Percentiles rank a stretch among this genome's conserved stretches.
phyloP scores from a whole-genome alignment of 257 asterid species.

The Ophiorrhiza pumila region DNA sequence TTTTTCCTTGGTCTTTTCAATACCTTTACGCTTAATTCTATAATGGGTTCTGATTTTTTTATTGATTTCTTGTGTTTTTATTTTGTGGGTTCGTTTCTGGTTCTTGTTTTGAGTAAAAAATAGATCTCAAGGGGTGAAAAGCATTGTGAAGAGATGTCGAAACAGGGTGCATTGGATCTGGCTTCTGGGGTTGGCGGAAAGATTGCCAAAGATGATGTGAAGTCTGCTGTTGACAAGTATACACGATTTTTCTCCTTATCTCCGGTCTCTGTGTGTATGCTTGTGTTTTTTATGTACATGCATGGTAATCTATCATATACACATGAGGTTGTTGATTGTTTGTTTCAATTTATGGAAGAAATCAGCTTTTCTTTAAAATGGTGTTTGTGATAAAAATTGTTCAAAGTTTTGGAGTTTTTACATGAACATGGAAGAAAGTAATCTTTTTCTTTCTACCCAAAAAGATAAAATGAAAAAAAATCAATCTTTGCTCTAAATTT shows the following conservation, averaged over 20 bases:
- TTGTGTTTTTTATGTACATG: slow-evolving; percentile 1
- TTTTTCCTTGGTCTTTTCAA: background rate
- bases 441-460: background rate
- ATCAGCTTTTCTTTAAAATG: background rate
- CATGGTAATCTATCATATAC: background rate
- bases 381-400: background rate
- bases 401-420: background rate
- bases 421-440: background rate
- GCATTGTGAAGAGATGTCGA: slow-evolving; percentile 54
- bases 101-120: background rate
- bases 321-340: background rate
- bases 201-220: slow-evolving; percentile 71
- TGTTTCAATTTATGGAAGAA: background rate
- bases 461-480: background rate
- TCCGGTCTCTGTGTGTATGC: background rate
- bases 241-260: background rate
- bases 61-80: background rate
- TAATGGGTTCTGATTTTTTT: background rate
- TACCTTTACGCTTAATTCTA: background rate
- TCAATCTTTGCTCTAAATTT: background rate
- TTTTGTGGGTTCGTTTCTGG: background rate
- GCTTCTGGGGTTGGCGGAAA: slow-evolving; percentile 90
- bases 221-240: slow-evolving; percentile 84
- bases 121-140: slow-evolving; percentile 39
- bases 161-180: slow-evolving; percentile 75